Evolutionary conservation across 331 rosid species (phyloP).

Genomic region (Malus hybrid): DNA sequence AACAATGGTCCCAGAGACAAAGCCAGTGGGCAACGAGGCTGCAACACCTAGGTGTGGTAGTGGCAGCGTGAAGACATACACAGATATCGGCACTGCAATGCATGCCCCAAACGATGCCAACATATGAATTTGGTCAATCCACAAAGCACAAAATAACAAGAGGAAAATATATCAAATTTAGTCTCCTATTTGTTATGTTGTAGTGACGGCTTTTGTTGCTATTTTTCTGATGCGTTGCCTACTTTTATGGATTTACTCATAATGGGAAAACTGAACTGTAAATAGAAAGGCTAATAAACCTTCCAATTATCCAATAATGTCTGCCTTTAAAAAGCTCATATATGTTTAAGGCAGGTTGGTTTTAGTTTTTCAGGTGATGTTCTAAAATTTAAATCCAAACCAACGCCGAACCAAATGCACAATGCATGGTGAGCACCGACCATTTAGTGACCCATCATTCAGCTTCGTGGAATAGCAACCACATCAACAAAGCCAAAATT

Average conservation of each 20-base stretch:
- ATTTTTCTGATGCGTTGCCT: background rate
- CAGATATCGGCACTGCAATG: constrained; percentile 73
- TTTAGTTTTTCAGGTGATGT: no score
- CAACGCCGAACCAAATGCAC: background rate
- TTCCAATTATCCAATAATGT: no score
- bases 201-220: background rate
- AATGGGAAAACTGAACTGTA: no score
- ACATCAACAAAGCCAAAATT: background rate
- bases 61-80: constrained; percentile 73
- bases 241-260: background rate
- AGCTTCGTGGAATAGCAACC: background rate
- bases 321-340: no score
- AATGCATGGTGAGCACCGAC: background rate
- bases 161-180: background rate
- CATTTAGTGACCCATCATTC: background rate
- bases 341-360: no score
- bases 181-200: background rate
- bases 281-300: no score
- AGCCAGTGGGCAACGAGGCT: constrained; percentile 71
- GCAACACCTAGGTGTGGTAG: constrained; percentile 74
- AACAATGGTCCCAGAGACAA: constrained; percentile 59
- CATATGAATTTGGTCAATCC: background rate
- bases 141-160: background rate
- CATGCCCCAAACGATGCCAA: background rate
- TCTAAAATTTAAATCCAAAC: background rate